Base-by-base conservation (phyloP, 495 filamentous ascomycete genomes). In the Aspergillus sparsus region DNA sequence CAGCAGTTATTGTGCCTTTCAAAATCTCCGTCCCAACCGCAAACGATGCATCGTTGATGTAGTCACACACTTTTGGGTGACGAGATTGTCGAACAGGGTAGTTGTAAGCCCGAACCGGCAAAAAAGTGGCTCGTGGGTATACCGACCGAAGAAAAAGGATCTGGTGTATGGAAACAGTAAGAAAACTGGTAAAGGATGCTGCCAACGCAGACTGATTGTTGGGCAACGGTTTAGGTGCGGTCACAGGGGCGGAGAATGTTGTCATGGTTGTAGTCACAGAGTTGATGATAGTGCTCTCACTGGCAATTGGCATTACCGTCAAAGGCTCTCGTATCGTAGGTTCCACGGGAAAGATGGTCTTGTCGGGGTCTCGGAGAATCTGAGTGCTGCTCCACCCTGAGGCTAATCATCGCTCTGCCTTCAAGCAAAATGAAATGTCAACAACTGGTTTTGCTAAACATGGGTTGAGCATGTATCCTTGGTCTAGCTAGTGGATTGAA, bases 81-180 rank as follows among this genome's bases (percentile, higher is more conserved):
- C 94, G 87, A 62, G 83, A 91, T 73, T 97, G 93, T 65, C 90
- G 87, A 41, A 97, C 89, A 31, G 92, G 86, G 61, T 90, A 88
- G 74, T 96, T 94, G 82, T 92, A 97, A 45, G 88, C 90, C 61
- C 88, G 86, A 16, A 88, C 86, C 37, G 86, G 83, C 57, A 95
- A 81, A 76, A 98, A 98, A 49, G 92, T 89, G 27, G 82, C 71
- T 53, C 77, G 73, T 0, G 93, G 92, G 71, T 98, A 98, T 70
- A 98, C 85, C 60, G 74, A 71, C 58, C 94, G 89, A 62, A 93
- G 85, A 77, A 90, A 95, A 62, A 98, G 86, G 69, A 98, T 90
- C 66, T 93, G 94, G 79, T 98, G 94, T 69, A 93, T 89, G 63
- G 90, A 87, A 44, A 94, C 87, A 57, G 85, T 90, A 47, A 98